Evolutionary conservation across 2,329 filamentous ascomycete genomes (phyloP).

Genomic region (Diplodia corticola): DNA sequence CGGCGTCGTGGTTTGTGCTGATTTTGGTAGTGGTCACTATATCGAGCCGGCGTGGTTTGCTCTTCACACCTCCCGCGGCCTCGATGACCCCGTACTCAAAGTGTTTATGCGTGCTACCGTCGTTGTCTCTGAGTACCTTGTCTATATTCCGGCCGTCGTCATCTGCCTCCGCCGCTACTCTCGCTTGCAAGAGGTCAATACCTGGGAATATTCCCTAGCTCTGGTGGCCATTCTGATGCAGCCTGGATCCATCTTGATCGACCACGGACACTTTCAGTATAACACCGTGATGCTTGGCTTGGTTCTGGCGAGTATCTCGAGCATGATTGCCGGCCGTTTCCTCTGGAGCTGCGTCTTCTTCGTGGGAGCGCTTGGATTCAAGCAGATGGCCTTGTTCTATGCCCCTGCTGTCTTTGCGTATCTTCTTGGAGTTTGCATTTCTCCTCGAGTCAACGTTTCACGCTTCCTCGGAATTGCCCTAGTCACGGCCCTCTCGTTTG

Average conservation of each 20-base stretch:
- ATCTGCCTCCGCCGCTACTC: constrained; percentile 83
- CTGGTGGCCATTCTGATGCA: constrained; percentile 91
- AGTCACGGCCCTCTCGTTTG: constrained; percentile 72
- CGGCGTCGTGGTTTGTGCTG: constrained; percentile 12
- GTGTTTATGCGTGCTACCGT: constrained; percentile 96
- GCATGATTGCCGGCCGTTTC: constrained; percentile 78
- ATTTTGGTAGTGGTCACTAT: constrained; percentile 59
- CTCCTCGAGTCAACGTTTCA: constrained; percentile 65
- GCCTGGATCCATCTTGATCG: constrained; percentile 84
- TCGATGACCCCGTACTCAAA: constrained; percentile 77
- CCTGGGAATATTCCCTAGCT: constrained; percentile 81
- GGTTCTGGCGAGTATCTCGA: constrained; percentile 81
- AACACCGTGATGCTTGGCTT: constrained; percentile 98
- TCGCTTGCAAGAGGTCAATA: constrained; percentile 71
- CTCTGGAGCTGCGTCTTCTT: constrained; percentile 94
- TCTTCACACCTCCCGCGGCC: constrained; percentile 76
- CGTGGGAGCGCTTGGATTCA: constrained; percentile 90
- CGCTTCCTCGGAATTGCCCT: constrained; percentile 75
- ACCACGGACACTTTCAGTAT: constrained; percentile 96
- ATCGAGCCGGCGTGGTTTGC: constrained; percentile 87
- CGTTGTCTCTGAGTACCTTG: constrained; percentile 83
- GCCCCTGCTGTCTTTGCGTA: constrained; percentile 91
- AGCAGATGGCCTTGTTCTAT: constrained; percentile 99
- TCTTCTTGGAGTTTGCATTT: constrained; percentile 81
- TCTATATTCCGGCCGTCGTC: constrained; percentile 81